These are phyloP conservation scores for Betula pendula DNA, from an alignment of 306 rosid genomes.

Conservation along the genomic window DNA sequence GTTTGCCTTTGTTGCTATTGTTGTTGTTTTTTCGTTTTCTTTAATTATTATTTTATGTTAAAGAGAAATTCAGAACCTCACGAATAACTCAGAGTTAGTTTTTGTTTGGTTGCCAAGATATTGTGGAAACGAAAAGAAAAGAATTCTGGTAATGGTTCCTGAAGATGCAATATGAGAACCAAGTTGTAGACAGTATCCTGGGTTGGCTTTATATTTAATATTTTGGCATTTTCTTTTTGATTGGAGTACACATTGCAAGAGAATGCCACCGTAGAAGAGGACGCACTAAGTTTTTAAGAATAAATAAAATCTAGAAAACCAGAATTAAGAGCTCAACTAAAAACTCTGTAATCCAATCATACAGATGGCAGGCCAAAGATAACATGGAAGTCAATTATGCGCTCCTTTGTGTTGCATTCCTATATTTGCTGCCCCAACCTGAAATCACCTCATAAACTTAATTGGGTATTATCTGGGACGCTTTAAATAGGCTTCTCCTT, in stretches of 20 bases:
- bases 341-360: too few species aligned
- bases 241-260: neutral
- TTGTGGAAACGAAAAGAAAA: neutral
- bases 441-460: too few species aligned
- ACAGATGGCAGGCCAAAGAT: too few species aligned
- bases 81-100: neutral
- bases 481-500: neutral
- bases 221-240: too few species aligned
- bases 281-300: too few species aligned
- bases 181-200: neutral
- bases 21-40: neutral
- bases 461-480: too few species aligned
- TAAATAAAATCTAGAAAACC: too few species aligned
- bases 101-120: neutral
- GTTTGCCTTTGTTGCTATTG: neutral
- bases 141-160: neutral
- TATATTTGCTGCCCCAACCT: too few species aligned
- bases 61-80: neutral
- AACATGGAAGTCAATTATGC: too few species aligned
- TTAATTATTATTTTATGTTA: neutral
- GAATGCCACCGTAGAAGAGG: neutral
- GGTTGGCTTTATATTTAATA: neutral
- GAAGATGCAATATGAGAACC: neutral
- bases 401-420: too few species aligned
- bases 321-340: too few species aligned